phyloP scores from a whole-genome alignment of 345 rosid species.

The Gossypium longicalyx region DNA sequence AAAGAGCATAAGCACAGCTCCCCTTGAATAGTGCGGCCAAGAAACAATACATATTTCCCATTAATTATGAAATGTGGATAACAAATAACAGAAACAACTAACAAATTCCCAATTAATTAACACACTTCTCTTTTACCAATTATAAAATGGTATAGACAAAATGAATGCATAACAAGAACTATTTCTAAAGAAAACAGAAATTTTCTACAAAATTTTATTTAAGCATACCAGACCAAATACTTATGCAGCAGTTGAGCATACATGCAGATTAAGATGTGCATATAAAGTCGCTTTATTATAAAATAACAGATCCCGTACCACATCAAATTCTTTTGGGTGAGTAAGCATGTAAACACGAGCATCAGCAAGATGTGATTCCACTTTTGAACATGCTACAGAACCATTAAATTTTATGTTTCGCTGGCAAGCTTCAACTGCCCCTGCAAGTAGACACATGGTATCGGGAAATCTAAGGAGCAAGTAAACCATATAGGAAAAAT shows the following conservation, averaged over 20 bases:
- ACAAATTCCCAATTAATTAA: background rate
- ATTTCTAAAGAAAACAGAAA: background rate
- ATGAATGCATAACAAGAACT: constrained; percentile 4
- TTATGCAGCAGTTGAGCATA: background rate
- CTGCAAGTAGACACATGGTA: constrained; percentile 30
- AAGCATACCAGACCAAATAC: background rate
- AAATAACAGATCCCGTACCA: constrained; percentile 44
- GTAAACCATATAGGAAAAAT: background rate
- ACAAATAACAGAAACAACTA: background rate
- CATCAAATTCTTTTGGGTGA: constrained; percentile 91
- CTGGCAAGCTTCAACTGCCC: constrained; percentile 86
- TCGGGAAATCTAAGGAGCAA: background rate
- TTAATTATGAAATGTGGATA: background rate
- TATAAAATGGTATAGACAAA: background rate
- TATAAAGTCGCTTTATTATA: no score
- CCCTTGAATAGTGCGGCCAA: background rate
- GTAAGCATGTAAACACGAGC: constrained; percentile 95
- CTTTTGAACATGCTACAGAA: constrained; percentile 71
- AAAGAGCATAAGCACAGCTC: background rate
- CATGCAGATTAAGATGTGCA: background rate
- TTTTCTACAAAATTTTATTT: background rate
- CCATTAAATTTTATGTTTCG: constrained; percentile 95
- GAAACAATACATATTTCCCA: background rate
- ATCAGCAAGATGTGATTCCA: constrained; percentile 92
- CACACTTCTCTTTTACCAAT: background rate